Percentiles rank a stretch among this genome's conserved stretches.
Evolutionary conservation across 2,329 filamentous ascomycete genomes (phyloP).

Genomic region (Ceratocystis ficicola): DNA sequence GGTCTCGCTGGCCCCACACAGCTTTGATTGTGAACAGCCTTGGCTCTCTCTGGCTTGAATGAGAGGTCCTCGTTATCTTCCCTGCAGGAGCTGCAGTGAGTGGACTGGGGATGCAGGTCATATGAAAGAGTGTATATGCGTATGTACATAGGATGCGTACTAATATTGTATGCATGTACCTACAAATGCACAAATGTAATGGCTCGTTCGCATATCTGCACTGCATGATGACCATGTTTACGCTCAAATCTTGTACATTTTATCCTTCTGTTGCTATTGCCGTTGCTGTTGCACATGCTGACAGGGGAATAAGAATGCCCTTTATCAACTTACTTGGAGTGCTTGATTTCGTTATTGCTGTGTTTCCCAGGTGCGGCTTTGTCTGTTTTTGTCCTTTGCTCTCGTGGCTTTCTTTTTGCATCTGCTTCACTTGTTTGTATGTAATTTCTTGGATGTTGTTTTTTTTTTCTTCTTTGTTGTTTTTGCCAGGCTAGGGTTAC

Average conservation of each 20-base stretch:
- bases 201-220: not conserved
- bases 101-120: not conserved
- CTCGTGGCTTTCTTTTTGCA: conserved; percentile 2
- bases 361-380: not conserved
- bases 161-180: not conserved
- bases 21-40: conserved; percentile 18
- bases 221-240: not conserved
- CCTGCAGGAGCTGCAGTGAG: not conserved
- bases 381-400: conserved; percentile 3
- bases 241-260: not conserved
- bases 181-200: not conserved
- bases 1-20: conserved; percentile 12
- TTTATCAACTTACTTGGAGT: not conserved
- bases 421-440: conserved; percentile 10
- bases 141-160: not conserved
- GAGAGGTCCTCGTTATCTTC: not conserved
- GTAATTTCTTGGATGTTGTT: conserved; percentile 5
- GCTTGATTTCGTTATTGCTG: conserved; percentile 20
- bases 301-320: not conserved
- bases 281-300: not conserved
- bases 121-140: not conserved
- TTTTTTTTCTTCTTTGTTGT: not conserved
- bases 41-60: not conserved
- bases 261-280: not conserved
- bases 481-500: not conserved